Evolutionary conservation across 352 stramenopile species (phyloP), one percentile per base, ranked within the genome.

Genomic region (Phytophthora hybrid): DNA sequence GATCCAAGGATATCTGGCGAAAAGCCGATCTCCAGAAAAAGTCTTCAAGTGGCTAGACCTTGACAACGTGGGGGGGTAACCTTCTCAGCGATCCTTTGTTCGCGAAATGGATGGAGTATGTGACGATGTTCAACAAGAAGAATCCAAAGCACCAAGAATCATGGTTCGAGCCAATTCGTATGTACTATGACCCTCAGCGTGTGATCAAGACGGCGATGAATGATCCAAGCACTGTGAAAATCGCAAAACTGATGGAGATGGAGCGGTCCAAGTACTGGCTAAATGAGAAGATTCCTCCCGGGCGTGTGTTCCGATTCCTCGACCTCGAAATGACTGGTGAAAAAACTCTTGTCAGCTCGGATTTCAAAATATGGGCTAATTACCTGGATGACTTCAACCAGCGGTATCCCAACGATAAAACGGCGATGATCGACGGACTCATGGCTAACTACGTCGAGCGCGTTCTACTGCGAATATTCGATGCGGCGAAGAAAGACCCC

Each of bases 361-460:
- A 57, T 14, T 57, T 57, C 11, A 34, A 39, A 57, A 39, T 3
- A 4, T 57, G 51, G 51, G 31, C 2, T 1, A n/a, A 34, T 0
- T 57, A 57, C 5, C 21, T 57, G 51, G 19, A 57, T 57, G 23
- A n/a, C 51, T 57, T 57, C 21, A 57, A 57, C 23, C 5, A 57
- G 21, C 19, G 19, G 6, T 57, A 57, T 9, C 51, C 51, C 3
- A 21, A 34, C 8, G 3, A 57, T 1, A 34, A 57, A 34, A 37
- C 51, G 14, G 2, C 19, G 5, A 57, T 57, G 23, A 26, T 57
- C 11, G 19, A 41, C n/a, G 23, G 23, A n/a, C 16, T 57, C 9
- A 34, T 8, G 11, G 21, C 8, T 26, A 57, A 57, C 31, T 57
- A 37, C 11, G n/a, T 16, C 19, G 49, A 56, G 18, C 26, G 18